phyloP scores from a whole-genome alignment of 805 yeast species.

The Torulaspora maleeae region DNA sequence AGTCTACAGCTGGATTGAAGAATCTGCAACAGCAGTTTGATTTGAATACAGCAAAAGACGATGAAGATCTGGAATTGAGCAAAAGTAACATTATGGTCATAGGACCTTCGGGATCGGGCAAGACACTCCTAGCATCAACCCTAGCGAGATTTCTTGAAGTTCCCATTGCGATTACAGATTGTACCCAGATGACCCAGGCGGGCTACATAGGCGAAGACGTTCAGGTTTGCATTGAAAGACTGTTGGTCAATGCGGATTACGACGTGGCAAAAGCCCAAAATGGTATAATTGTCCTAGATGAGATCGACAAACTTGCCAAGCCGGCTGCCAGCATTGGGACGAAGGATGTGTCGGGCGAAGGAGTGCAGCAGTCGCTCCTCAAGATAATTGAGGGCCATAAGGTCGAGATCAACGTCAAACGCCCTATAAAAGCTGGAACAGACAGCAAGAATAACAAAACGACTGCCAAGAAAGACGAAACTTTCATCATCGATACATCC shows the following conservation, averaged over 20 bases:
- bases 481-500: slow-evolving; percentile 49
- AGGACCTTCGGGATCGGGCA: slow-evolving; percentile 63
- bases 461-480: slow-evolving; percentile 38
- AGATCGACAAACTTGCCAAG: slow-evolving; percentile 53
- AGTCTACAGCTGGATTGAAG: slow-evolving; percentile 30
- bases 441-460: slow-evolving; percentile 32
- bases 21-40: slow-evolving; percentile 32
- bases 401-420: slow-evolving; percentile 45
- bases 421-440: slow-evolving; percentile 33
- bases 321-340: slow-evolving; percentile 45
- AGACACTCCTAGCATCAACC: slow-evolving; percentile 52
- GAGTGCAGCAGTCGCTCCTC: slow-evolving; percentile 57
- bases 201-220: slow-evolving; percentile 65
- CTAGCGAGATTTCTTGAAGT: slow-evolving; percentile 49
- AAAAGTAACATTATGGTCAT: slow-evolving; percentile 52
- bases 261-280: slow-evolving; percentile 50
- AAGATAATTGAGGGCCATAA: slow-evolving; percentile 55
- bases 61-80: slow-evolving; percentile 45
- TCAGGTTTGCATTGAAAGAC: slow-evolving; percentile 51
- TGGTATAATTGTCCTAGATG: slow-evolving; percentile 59
- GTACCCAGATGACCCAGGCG: slow-evolving; percentile 59
- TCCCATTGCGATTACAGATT: slow-evolving; percentile 56
- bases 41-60: slow-evolving; percentile 24
- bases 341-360: slow-evolving; percentile 60
- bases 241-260: slow-evolving; percentile 46